A percentile compares a stretch with the other conserved stretches of the same genome.
Conservation (phyloP, 371 early-diverging fungal genomes). For the Rhizomucor miehei region DNA sequence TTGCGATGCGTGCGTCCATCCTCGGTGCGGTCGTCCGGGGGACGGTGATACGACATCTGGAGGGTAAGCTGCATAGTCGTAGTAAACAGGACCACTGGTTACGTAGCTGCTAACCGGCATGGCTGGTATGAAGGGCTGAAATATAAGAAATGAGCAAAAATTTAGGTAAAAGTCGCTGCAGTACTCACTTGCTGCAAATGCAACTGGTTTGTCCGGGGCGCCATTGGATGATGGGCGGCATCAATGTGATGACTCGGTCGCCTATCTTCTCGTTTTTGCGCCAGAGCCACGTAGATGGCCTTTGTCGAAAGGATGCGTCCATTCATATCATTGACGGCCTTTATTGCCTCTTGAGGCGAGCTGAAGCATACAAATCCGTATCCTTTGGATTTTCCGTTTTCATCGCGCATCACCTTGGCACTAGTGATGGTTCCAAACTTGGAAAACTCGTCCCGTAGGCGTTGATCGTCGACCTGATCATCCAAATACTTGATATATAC, state of each 20-base stretch:
- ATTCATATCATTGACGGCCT: conserved; percentile 88
- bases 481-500: conserved; percentile 97
- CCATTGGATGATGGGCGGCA: conserved; percentile 55
- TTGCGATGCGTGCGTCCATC: background rate
- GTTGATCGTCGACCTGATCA: conserved; percentile 90
- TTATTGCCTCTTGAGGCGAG: conserved; percentile 82
- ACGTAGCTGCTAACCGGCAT: conserved; percentile 10
- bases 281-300: conserved; percentile 95
- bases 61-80: conserved; percentile 8
- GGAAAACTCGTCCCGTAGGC: conserved; percentile 85
- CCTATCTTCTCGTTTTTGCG: conserved; percentile 96
- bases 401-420: conserved; percentile 96
- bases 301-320: conserved; percentile 80
- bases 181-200: conserved; percentile 12
- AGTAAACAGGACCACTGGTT: conserved; percentile 6
- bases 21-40: background rate
- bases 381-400: conserved; percentile 73
- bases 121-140: conserved; percentile 11
- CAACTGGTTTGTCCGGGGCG: conserved; percentile 62
- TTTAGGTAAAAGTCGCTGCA: too few species aligned
- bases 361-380: conserved; percentile 92
- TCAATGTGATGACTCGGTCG: conserved; percentile 67
- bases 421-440: conserved; percentile 93
- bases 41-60: background rate
- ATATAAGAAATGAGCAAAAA: background rate